Evolutionary conservation across 129 eudicot genomes (phyloP).

Genomic region (Pseudognaphalium luteoalbum): DNA sequence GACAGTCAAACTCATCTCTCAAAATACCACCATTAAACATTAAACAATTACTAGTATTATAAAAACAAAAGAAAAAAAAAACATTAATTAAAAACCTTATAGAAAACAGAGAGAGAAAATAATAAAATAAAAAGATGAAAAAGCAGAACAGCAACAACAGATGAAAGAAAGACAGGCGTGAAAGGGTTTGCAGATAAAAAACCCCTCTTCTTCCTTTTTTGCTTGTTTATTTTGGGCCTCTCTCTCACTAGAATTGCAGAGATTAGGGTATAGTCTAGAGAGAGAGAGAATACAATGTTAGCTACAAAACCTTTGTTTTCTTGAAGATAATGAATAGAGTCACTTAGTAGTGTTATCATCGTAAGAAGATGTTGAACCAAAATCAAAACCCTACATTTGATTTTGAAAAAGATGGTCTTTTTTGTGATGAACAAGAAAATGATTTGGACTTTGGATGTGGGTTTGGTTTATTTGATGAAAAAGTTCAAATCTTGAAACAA

Average conservation of each 20-base stretch:
- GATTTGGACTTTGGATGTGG: constrained; percentile 23
- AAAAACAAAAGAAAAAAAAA: background rate
- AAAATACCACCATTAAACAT: constrained; percentile 23
- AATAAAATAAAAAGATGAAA: background rate
- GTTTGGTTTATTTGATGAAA: constrained; percentile 15
- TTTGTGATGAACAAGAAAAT: constrained; percentile 31
- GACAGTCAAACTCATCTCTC: constrained; percentile 17
- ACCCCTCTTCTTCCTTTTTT: background rate
- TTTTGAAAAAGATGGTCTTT: constrained; percentile 25
- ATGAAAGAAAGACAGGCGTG: constrained; percentile 37
- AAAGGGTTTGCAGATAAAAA: constrained; percentile 37
- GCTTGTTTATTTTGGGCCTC: background rate
- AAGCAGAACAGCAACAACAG: background rate
- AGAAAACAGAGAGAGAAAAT: background rate
- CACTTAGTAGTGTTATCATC: background rate
- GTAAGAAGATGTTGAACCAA: background rate
- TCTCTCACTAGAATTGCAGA: constrained; percentile 24
- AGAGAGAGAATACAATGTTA: constrained; percentile 16
- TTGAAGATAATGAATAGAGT: constrained; percentile 29
- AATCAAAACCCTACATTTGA: background rate
- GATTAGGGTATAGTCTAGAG: constrained; percentile 26
- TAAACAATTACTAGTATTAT: too few species aligned
- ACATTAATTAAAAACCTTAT: background rate
- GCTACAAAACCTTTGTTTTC: constrained; percentile 6
- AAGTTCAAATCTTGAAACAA: background rate